Conservation (phyloP, 1,284 basidiomycete genomes). For the Rhodotorula sp. region DNA sequence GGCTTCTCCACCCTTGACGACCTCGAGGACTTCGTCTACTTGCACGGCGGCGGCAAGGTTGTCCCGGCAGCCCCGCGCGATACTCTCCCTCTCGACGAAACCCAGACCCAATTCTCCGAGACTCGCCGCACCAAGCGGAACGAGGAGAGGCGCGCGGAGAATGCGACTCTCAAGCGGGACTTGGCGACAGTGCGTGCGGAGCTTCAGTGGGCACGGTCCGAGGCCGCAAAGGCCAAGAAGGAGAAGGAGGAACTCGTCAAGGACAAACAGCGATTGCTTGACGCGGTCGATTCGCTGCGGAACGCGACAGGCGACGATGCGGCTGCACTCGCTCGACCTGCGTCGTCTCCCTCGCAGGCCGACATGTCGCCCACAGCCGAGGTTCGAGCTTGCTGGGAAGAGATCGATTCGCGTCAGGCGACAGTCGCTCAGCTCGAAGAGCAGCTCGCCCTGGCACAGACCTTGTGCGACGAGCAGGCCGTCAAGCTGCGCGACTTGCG, state of each 20-base stretch:
- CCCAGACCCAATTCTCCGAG: conserved; percentile 8
- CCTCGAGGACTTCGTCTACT: conserved; percentile 35
- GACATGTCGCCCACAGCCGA: not conserved
- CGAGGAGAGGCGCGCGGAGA: conserved; percentile 15
- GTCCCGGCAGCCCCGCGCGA: conserved; percentile 16
- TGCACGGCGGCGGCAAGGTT: conserved; percentile 23
- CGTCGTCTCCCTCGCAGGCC: not conserved
- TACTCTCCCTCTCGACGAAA: conserved; percentile 23
- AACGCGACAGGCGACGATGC: not conserved
- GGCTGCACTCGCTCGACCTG: not conserved
- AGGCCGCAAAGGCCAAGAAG: conserved; percentile 1
- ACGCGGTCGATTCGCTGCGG: not conserved
- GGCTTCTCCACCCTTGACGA: conserved; percentile 31
- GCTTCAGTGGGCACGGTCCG: conserved; percentile 6
- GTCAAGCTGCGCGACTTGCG: not conserved
- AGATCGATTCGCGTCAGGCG: not conserved
- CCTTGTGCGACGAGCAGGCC: not conserved
- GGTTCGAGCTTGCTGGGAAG: not conserved
- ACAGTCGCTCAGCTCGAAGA: not conserved
- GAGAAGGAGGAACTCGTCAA: not conserved
- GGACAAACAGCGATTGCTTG: conserved; percentile 14
- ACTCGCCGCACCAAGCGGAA: conserved; percentile 1
- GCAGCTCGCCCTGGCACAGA: not conserved
- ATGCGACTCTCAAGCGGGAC: conserved; percentile 4
- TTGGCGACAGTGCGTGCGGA: conserved; percentile 2